Evolutionary conservation across 2,329 filamentous ascomycete genomes (phyloP).

Genomic region (Cytospora mali): DNA sequence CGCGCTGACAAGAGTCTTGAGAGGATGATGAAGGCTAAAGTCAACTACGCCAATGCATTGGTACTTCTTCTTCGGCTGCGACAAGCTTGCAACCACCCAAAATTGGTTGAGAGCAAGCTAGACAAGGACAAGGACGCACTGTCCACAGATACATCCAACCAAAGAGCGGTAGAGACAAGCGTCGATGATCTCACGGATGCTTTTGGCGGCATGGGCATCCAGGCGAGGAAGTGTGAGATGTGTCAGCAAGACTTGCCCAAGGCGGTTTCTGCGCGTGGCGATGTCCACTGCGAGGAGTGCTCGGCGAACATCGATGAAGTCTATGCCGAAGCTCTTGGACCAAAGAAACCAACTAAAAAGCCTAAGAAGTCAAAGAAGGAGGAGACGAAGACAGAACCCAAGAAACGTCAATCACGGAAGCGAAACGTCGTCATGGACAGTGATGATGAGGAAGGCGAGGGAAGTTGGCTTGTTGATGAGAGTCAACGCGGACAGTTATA

Average conservation of each 20-base stretch:
- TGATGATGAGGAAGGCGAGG: conserved; percentile 68
- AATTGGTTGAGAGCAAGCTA: conserved; percentile 82
- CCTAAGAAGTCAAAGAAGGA: conserved; percentile 38
- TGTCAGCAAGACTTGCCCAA: conserved; percentile 71
- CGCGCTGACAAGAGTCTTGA: conserved; percentile 86
- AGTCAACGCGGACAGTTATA: conserved; percentile 60
- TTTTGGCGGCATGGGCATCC: conserved; percentile 80
- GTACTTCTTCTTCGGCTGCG: conserved; percentile 87
- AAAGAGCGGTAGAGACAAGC: conserved; percentile 61
- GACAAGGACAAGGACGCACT: conserved; percentile 87
- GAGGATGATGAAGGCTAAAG: conserved; percentile 80
- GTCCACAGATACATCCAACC: conserved; percentile 62
- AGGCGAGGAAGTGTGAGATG: conserved; percentile 78
- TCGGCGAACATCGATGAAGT: conserved; percentile 71
- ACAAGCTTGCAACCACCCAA: conserved; percentile 93
- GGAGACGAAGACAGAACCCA: conserved; percentile 39
- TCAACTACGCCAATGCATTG: conserved; percentile 92
- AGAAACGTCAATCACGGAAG: conserved; percentile 46
- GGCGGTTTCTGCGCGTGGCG: conserved; percentile 51
- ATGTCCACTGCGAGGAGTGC: conserved; percentile 68
- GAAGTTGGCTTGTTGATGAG: conserved; percentile 78
- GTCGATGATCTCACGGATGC: conserved; percentile 84
- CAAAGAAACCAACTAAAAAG: conserved; percentile 45
- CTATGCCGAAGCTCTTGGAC: conserved; percentile 47
- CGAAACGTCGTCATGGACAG: conserved; percentile 66